Evolutionary conservation across 805 yeast species (phyloP), one percentile per base, ranked within the genome.

Genomic region (Priceomyces haplophilus): DNA sequence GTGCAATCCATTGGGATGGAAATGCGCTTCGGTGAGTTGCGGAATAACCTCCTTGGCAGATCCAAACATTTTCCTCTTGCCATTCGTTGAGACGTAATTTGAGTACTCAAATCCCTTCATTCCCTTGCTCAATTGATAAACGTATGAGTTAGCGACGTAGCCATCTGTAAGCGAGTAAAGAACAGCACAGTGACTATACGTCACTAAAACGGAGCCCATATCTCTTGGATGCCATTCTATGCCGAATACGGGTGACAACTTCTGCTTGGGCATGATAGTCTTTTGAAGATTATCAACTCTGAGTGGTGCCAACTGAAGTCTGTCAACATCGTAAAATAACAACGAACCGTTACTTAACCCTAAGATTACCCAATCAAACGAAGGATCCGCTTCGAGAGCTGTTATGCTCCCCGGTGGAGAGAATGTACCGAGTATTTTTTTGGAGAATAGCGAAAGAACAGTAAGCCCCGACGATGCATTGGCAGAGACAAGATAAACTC

Each of bases 1-100:
- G 57, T 90, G 95, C 35, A 89, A 74, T 0, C 98, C 97, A 56
- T 88, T 88, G 2, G 99, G 99, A 61, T 91, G 97, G 79, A 87
- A 93, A 25, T 79, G 69, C 0, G 96, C 82, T 38, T 81, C 75
- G 3, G 42, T 48, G 20, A 69, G 33, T 36, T 60, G 66, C 5
- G 62, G 55, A 3, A 62, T 46, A 3, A 69, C 59, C 17, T 59
- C 68, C 40, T 65, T 68, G 3, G 64, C 56, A 8, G 61, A 55
- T 3, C 71, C 69, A 46, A 70, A 70, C 20, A 69, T 41, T 47
- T 67, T 67, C 51, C 61, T 65, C 48, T 70, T 69, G n/a, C 71
- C 72, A 3, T 67, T 71, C 30, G 60, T 66, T 16, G 61, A 61
- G 4, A 65, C 45, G 30, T 42, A 43, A 21, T 54, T 46, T 1